Conservation (phyloP, 2,329 filamentous ascomycete species). For the Exophiala sp. region DNA sequence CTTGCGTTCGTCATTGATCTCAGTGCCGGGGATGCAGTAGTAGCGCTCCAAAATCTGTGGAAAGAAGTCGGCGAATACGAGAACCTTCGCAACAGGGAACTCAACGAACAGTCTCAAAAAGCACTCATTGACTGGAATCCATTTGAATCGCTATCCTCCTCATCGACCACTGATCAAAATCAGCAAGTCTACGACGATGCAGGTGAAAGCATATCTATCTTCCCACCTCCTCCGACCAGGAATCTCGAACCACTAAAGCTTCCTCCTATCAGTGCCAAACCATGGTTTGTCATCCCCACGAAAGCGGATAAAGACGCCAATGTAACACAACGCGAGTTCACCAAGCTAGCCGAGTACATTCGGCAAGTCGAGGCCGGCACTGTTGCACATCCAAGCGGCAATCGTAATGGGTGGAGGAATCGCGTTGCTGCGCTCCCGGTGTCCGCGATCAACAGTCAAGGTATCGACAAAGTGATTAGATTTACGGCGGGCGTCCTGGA, state of each 20-base stretch:
- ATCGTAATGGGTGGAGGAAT: constrained; percentile 59
- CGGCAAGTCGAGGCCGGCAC: constrained; percentile 59
- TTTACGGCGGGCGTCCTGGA: constrained; percentile 43
- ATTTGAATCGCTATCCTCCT: constrained; percentile 19
- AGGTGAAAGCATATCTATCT: constrained; percentile 24
- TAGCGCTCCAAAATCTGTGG: constrained; percentile 79
- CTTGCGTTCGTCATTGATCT: constrained; percentile 93
- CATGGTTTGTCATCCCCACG: constrained; percentile 92
- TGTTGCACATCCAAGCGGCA: constrained; percentile 72
- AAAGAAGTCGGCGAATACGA: constrained; percentile 87
- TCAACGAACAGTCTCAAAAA: constrained; percentile 61
- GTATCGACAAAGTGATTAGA: constrained; percentile 58
- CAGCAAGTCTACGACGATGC: constrained; percentile 13
- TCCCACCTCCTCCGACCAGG: constrained; percentile 16
- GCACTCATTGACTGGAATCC: constrained; percentile 54
- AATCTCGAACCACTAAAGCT: constrained; percentile 47
- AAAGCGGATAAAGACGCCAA: constrained; percentile 73
- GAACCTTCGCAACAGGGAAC: constrained; percentile 69
- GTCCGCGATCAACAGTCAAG: constrained; percentile 83
- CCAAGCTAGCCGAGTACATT: constrained; percentile 66
- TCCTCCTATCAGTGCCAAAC: constrained; percentile 83
- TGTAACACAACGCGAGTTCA: constrained; percentile 73
- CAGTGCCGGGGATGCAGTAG: constrained; percentile 71
- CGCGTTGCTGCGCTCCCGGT: constrained; percentile 69
- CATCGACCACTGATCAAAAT: constrained; percentile 1